Percentiles rank a stretch among this genome's conserved stretches.
These are phyloP conservation scores for Porcisia hertigi DNA, from an alignment of 208 protist species.

Conservation along the genomic window DNA sequence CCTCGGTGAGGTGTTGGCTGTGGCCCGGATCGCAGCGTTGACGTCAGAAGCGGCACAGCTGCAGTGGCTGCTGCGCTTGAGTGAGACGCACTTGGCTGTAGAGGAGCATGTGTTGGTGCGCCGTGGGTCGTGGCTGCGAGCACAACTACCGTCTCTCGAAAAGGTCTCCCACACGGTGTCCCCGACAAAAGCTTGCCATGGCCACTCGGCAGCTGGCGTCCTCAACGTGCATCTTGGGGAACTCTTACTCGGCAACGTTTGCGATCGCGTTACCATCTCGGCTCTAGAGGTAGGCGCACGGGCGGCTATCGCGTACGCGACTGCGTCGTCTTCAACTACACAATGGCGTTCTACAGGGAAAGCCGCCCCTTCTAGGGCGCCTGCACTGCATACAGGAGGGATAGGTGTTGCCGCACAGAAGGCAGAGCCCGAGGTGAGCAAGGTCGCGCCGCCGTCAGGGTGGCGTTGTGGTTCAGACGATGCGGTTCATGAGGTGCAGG, in stretches of 20 bases:
- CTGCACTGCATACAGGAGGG: not conserved
- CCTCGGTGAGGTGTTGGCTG: conserved; percentile 22
- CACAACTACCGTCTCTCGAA: not conserved
- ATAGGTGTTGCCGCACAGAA: not conserved
- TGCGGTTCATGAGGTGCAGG: conserved; percentile 4
- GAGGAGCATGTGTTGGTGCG: conserved; percentile 26
- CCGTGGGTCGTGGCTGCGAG: conserved; percentile 23
- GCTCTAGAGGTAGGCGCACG: not conserved
- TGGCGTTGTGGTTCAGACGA: not conserved
- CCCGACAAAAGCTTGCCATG: not conserved
- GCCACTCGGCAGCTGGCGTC: not conserved
- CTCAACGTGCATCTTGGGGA: conserved; percentile 3
- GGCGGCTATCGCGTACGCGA: not conserved
- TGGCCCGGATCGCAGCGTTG: conserved; percentile 12
- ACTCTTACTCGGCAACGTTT: conserved; percentile 19
- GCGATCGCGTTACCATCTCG: conserved; percentile 9
- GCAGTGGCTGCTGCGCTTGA: conserved; percentile 25
- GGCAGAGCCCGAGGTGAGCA: not conserved
- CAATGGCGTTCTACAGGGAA: not conserved
- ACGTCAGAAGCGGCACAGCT: conserved; percentile 7
- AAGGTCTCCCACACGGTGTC: not conserved
- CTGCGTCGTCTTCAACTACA: conserved; percentile 3
- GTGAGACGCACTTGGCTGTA: conserved; percentile 24
- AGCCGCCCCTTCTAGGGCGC: not conserved
- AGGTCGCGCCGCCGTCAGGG: not conserved